Evolutionary conservation across 2,329 filamentous ascomycete species (phyloP).

Genomic region (Onygenales sp.): DNA sequence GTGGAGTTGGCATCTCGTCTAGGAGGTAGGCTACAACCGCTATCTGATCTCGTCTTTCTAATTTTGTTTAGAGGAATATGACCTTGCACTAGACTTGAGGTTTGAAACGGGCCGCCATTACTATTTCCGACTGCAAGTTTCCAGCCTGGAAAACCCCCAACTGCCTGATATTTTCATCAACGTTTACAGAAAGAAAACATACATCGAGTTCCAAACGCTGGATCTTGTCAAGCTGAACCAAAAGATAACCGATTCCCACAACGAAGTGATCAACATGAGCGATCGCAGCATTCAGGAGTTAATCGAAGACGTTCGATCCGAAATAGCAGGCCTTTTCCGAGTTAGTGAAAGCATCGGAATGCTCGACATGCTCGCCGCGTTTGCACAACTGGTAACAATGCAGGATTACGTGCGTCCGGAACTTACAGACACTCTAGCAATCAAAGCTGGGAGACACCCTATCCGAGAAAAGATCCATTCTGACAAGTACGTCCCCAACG

Average conservation of each 20-base stretch:
- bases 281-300: constrained; percentile 66
- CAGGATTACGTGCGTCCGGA: constrained; percentile 61
- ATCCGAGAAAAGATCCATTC: constrained; percentile 64
- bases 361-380: constrained; percentile 74
- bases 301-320: constrained; percentile 58
- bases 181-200: constrained; percentile 58
- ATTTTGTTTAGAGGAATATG: constrained; percentile 41
- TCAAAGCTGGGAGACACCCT: constrained; percentile 68
- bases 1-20: constrained; percentile 60
- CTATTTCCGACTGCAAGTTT: constrained; percentile 58
- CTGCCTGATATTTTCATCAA: constrained; percentile 72
- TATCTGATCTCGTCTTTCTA: constrained; percentile 10
- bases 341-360: constrained; percentile 79
- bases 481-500: constrained; percentile 72
- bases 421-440: constrained; percentile 57
- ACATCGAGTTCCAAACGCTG: constrained; percentile 79
- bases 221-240: constrained; percentile 71
- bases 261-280: constrained; percentile 75
- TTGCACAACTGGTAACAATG: constrained; percentile 62
- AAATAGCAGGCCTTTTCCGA: constrained; percentile 67
- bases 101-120: constrained; percentile 73
- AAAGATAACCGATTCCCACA: constrained; percentile 68
- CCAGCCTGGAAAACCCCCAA: constrained; percentile 48
- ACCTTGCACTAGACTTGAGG: constrained; percentile 56
- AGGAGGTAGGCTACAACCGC: constrained; percentile 40